Percentiles rank a stretch among this genome's conserved stretches.
Evolutionary conservation across 768 basidiomycete genomes (phyloP).

Genomic region (Daedaleopsis sinensis): DNA sequence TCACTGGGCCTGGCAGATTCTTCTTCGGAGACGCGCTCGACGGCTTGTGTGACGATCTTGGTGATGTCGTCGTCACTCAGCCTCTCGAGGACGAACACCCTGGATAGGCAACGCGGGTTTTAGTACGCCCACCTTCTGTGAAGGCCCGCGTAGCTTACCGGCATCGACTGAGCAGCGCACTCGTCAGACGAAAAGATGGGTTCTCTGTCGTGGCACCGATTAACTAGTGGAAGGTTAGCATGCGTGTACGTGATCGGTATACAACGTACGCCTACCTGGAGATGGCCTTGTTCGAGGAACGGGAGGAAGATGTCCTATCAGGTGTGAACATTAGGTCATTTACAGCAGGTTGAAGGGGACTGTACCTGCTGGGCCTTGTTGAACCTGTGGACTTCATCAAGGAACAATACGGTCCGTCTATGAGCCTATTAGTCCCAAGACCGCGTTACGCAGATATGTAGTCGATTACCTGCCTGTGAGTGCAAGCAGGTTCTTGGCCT

Average conservation of each 20-base stretch:
- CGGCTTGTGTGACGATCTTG: slow-evolving; percentile 58
- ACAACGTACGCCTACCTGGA: slow-evolving; percentile 45
- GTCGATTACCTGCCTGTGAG: slow-evolving; percentile 61
- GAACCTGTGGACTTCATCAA: slow-evolving; percentile 87
- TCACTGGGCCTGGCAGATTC: not conserved
- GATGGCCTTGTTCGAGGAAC: slow-evolving; percentile 75
- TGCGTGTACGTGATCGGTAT: not conserved
- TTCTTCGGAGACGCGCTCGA: slow-evolving; percentile 37
- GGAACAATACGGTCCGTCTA: slow-evolving; percentile 74
- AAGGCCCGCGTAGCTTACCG: slow-evolving; percentile 48
- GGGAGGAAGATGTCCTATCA: slow-evolving; percentile 78
- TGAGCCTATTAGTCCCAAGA: not conserved
- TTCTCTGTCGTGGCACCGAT: slow-evolving; percentile 91
- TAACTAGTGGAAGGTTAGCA: slow-evolving; percentile 41
- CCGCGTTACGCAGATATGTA: not conserved
- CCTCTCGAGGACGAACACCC: slow-evolving; percentile 74
- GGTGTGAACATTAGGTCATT: slow-evolving; percentile 11
- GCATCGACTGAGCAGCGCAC: slow-evolving; percentile 75
- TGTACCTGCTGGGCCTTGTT: slow-evolving; percentile 69
- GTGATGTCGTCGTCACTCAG: slow-evolving; percentile 65
- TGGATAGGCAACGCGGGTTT: slow-evolving; percentile 34
- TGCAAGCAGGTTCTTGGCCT: slow-evolving; percentile 67
- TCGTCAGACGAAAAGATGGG: slow-evolving; percentile 81
- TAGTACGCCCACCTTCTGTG: not conserved
- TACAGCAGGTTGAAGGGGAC: not conserved